Evolutionary conservation across 768 basidiomycete genomes (phyloP), one percentile per base, ranked within the genome.

Genomic region (Fomitopsis serialis): DNA sequence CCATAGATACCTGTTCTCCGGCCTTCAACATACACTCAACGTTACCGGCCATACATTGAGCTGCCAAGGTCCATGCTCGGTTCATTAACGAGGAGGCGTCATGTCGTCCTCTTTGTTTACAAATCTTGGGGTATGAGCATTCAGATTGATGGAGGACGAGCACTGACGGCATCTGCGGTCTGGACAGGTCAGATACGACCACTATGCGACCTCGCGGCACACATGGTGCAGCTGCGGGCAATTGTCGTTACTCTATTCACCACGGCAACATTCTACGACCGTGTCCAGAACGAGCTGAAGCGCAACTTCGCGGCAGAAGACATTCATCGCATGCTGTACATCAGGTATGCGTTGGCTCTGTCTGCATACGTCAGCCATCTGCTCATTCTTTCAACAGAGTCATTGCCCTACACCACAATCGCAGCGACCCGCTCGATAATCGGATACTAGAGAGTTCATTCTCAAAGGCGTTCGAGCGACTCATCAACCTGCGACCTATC

Each of bases 131-230:
- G 54, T 55, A 15, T 4, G 54, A 36, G 25, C 12, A n/a, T 22
- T 24, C 37, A 3, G 19, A 9, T 22, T 6, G 25, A 32, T 6
- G 7, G 29, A 11, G 11, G 11, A 11, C 29, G 11, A 32, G 11
- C 3, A 24, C 17, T n/a, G 6, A 15, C 10, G 17, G 27, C 23
- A 13, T 2, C 34, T 19, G 12, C 47, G 34, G 1, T 12, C 29
- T 32, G 29, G 29, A 32, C 43, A 60, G 59, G 59, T 9, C 59
- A 60, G n/a, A 49, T 48, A 2, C 47, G 59, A n/a, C 59, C 59
- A 7, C 40, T 60, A 8, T 37, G 54, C 43, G 48, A 43, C 44
- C 45, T 57, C 2, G 24, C 42, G 9, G 56, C 55, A 3, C 54
- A 54, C 5, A n/a, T 60, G 6, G 52, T 57, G 15, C 55, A 55